A percentile compares a stretch with the other conserved stretches of the same genome.
phyloP scores from a whole-genome alignment of 1,139 yeast species.

The Suhomyces anneliseae region DNA sequence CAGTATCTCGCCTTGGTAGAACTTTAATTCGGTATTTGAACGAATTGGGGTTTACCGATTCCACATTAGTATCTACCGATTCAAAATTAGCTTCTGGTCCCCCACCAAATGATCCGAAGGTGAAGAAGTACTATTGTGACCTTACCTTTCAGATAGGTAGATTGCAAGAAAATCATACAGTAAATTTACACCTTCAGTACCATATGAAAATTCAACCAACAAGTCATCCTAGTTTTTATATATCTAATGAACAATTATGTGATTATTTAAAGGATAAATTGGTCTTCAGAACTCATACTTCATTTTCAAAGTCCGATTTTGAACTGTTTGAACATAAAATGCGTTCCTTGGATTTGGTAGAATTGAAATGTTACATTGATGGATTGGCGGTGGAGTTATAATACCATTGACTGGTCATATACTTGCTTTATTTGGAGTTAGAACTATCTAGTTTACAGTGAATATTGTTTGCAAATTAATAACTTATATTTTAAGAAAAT shows the following conservation, averaged over 20 bases:
- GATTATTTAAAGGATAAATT: conserved; percentile 11
- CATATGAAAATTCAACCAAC: conserved; percentile 1
- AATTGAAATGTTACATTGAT: conserved; percentile 9
- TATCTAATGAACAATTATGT: conserved; percentile 12
- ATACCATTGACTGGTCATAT: too few relatives aligned
- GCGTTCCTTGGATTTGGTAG: conserved; percentile 5
- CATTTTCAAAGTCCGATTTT: conserved; percentile 2
- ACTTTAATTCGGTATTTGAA: conserved; percentile 5
- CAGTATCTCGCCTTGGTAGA: conserved; percentile 4
- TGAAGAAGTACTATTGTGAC: conserved; percentile 7
- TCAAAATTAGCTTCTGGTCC: not conserved
- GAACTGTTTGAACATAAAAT: conserved; percentile 8
- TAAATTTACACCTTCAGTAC: conserved; percentile 6
- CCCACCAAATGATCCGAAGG: not conserved
- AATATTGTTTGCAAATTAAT: not conserved
- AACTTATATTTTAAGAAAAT: too few relatives aligned
- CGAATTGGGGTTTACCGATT: conserved; percentile 9
- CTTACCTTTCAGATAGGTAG: conserved; percentile 3
- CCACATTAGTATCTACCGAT: conserved; percentile 5
- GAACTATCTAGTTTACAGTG: not conserved
- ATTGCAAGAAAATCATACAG: not conserved
- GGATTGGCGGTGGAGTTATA: conserved; percentile 11
- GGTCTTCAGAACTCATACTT: conserved; percentile 1
- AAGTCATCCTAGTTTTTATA: conserved; percentile 1
- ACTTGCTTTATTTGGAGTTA: too few relatives aligned